Percentiles rank a stretch among this genome's conserved stretches.
These are phyloP conservation scores for Liquidambar formosana DNA, from an alignment of 164 flowering plant genomes.

Conservation along the genomic window DNA sequence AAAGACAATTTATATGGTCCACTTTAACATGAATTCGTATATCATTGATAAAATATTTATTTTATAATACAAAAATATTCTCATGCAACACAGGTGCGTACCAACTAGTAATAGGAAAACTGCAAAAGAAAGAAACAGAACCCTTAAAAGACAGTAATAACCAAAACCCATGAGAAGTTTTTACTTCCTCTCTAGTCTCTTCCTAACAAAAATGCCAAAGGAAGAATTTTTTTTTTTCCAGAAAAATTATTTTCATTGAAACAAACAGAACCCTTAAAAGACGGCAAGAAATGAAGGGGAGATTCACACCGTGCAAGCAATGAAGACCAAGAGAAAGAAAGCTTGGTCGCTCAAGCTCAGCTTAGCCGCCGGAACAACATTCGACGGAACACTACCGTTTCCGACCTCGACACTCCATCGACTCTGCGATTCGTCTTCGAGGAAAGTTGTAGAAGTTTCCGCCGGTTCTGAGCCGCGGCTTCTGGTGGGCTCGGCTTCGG, in stretches of 20 bases:
- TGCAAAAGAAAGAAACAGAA: neutral
- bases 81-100: too few species aligned
- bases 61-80: too few species aligned
- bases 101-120: too few species aligned
- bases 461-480: neutral
- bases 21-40: too few species aligned
- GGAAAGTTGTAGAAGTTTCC: neutral
- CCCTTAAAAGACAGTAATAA: too few species aligned
- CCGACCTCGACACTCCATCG: constrained; percentile 43
- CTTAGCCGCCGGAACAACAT: constrained; percentile 28
- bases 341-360: constrained; percentile 71
- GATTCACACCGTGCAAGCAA: constrained; percentile 65
- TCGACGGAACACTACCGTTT: constrained; percentile 29
- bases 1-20: too few species aligned
- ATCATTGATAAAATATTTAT: too few species aligned
- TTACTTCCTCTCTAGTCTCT: too few species aligned
- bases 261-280: neutral
- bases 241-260: neutral
- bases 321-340: constrained; percentile 66
- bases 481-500: neutral
- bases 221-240: neutral
- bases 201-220: neutral
- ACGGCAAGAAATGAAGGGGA: too few species aligned
- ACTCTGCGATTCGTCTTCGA: too few species aligned
- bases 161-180: too few species aligned